Conservation (phyloP, 116 monocot genomes). For the Posidonia oceanica region DNA sequence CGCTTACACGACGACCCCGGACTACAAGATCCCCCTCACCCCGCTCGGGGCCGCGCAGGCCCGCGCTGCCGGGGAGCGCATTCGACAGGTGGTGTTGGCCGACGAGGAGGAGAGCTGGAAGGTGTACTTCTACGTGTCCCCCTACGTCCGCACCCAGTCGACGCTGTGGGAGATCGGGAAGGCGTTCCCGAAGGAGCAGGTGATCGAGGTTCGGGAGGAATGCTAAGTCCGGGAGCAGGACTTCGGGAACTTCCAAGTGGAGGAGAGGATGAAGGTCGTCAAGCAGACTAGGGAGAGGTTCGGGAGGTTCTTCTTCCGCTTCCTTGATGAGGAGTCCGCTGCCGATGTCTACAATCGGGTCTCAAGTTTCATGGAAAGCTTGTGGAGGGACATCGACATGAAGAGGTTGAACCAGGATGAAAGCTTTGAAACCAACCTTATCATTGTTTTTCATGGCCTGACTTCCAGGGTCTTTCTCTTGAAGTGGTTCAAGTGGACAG, state of each 20-base stretch:
- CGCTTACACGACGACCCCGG: slow-evolving; percentile 77
- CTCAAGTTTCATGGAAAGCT: slow-evolving; percentile 77
- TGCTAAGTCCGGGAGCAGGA: slow-evolving; percentile 88
- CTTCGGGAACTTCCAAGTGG: slow-evolving; percentile 92
- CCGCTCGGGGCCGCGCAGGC: slow-evolving; percentile 56
- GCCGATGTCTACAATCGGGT: slow-evolving; percentile 91
- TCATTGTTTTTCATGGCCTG: slow-evolving; percentile 83
- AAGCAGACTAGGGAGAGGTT: slow-evolving; percentile 70
- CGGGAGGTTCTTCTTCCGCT: slow-evolving; percentile 93
- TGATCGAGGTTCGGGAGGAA: slow-evolving; percentile 80
- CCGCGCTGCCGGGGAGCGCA: slow-evolving; percentile 26
- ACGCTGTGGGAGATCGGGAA: slow-evolving; percentile 72
- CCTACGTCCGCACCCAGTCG: slow-evolving; percentile 63
- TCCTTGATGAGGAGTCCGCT: slow-evolving; percentile 93
- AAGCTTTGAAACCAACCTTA: slow-evolving; percentile 51
- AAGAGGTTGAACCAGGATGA: slow-evolving; percentile 55
- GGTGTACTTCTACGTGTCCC: slow-evolving; percentile 92
- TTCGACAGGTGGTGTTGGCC: slow-evolving; percentile 14
- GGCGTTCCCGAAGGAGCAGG: slow-evolving; percentile 37
- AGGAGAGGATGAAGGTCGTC: slow-evolving; percentile 65
- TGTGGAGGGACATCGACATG: slow-evolving; percentile 97
- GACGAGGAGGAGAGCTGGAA: slow-evolving; percentile 33
- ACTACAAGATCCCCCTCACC: slow-evolving; percentile 75
- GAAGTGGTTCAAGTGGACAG: slow-evolving; percentile 99
- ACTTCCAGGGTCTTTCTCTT: slow-evolving; percentile 81